phyloP scores from a whole-genome alignment of 306 rosid genomes.

The Spatholobus suberectus region DNA sequence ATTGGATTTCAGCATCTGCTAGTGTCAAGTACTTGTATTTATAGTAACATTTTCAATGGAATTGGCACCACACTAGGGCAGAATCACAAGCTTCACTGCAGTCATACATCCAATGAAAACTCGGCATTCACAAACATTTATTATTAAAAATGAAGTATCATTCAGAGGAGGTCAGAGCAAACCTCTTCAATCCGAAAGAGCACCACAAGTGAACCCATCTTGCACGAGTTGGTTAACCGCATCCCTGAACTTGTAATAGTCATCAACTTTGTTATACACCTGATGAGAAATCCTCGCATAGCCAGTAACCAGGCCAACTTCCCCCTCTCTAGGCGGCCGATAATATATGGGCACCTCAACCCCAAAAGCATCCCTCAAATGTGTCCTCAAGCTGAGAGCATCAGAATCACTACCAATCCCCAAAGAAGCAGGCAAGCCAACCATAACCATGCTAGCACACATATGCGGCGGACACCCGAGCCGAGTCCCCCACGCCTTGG shows the following conservation, averaged over 20 bases:
- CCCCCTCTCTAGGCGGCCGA: conserved; percentile 68
- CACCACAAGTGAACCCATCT: conserved; percentile 67
- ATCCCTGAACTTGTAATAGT: conserved; percentile 83
- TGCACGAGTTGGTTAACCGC: conserved; percentile 72
- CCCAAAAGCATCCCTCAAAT: conserved; percentile 74
- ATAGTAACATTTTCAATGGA: conserved; percentile 12
- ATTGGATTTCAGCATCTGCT: neutral
- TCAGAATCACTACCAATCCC: conserved; percentile 70
- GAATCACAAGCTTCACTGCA: conserved; percentile 16
- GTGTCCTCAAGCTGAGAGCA: conserved; percentile 65
- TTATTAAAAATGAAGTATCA: conserved; percentile 1
- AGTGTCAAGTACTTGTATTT: neutral
- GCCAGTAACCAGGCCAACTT: conserved; percentile 66
- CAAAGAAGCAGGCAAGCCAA: conserved; percentile 84
- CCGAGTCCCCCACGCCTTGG: conserved; percentile 79
- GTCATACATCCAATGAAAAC: conserved; percentile 13
- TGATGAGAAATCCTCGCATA: conserved; percentile 95
- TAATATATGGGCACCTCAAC: conserved; percentile 89
- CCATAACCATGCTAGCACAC: conserved; percentile 95
- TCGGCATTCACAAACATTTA: conserved; percentile 18
- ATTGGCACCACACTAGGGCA: neutral
- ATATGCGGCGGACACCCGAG: conserved; percentile 83
- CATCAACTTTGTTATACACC: conserved; percentile 81
- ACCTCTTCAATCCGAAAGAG: conserved; percentile 72
- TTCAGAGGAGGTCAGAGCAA: conserved; percentile 29